These are phyloP conservation scores for Ustilago loliicola DNA, from an alignment of 1,284 basidiomycete genomes.

Conservation along the genomic window DNA sequence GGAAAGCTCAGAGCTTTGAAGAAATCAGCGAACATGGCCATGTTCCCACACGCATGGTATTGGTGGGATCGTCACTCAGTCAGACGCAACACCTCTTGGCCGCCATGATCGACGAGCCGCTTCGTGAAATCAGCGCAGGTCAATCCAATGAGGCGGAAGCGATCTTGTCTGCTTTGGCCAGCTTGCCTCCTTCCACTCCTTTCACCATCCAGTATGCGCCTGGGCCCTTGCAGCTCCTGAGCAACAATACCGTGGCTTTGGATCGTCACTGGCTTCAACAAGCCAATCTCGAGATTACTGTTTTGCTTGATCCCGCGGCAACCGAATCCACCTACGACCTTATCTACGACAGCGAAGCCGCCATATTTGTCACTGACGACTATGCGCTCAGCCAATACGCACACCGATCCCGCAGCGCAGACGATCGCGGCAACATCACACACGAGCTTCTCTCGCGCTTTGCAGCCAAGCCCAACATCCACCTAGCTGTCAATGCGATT, in stretches of 20 bases:
- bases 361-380: conserved; percentile 48
- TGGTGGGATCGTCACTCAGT: conserved; percentile 42
- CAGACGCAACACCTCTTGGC: conserved; percentile 35
- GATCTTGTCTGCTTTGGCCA: conserved; percentile 11
- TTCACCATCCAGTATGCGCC: conserved; percentile 37
- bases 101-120: conserved; percentile 53
- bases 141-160: conserved; percentile 17
- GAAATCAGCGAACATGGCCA: neutral
- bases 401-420: conserved; percentile 17
- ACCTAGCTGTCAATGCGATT: conserved; percentile 51
- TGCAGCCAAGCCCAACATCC: conserved; percentile 48
- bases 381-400: conserved; percentile 39
- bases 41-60: conserved; percentile 16
- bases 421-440: conserved; percentile 12
- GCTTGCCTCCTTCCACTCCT: conserved; percentile 8
- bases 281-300: conserved; percentile 33
- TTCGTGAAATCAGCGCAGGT: conserved; percentile 31
- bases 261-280: conserved; percentile 55
- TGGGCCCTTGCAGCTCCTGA: conserved; percentile 16
- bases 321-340: conserved; percentile 30
- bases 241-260: conserved; percentile 9
- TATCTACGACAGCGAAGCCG: conserved; percentile 53
- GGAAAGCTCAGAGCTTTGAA: conserved; percentile 11
- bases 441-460: conserved; percentile 46
- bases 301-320: conserved; percentile 33